Conservation (phyloP, 257 asterid genomes). For the Scutellaria minor region DNA sequence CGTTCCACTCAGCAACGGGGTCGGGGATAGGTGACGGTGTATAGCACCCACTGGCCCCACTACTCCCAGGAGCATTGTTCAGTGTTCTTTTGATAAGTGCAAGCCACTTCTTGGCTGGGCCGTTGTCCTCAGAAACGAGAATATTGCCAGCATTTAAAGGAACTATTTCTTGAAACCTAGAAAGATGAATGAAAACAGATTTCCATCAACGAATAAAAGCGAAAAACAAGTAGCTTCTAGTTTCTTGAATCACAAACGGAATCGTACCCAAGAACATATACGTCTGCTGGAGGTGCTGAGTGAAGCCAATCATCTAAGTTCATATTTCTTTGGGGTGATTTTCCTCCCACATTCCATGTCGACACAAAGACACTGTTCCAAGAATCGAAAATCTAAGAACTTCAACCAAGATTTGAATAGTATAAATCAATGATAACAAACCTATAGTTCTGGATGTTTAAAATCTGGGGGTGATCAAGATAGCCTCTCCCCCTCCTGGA, state of each 20-base stretch:
- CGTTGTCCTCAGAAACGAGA: conserved; percentile 89
- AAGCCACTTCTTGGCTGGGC: conserved; percentile 92
- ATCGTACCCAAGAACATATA: conserved; percentile 82
- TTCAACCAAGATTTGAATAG: conserved; percentile 10
- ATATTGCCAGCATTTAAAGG: conserved; percentile 91
- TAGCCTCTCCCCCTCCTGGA: conserved; percentile 74
- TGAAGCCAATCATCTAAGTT: conserved; percentile 82
- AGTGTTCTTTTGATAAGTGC: conserved; percentile 71
- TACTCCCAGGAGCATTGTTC: conserved; percentile 67
- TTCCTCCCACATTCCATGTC: conserved; percentile 98
- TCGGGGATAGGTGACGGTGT: conserved; percentile 92
- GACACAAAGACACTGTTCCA: conserved; percentile 79
- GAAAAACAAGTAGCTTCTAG: neutral
- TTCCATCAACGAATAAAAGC: neutral
- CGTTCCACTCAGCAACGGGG: conserved; percentile 82
- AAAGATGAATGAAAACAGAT: conserved; percentile 30
- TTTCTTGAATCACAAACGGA: neutral
- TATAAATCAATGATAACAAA: conserved; percentile 25
- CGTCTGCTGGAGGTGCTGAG: conserved; percentile 91
- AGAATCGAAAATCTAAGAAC: neutral
- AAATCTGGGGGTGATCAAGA: conserved; percentile 92
- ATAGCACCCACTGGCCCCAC: conserved; percentile 57
- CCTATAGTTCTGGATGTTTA: conserved; percentile 74
- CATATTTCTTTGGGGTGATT: conserved; percentile 65
- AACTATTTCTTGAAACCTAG: conserved; percentile 92